Evolutionary conservation across 805 yeast species (phyloP).

Genomic region (Kluyveromyces siamensis): DNA sequence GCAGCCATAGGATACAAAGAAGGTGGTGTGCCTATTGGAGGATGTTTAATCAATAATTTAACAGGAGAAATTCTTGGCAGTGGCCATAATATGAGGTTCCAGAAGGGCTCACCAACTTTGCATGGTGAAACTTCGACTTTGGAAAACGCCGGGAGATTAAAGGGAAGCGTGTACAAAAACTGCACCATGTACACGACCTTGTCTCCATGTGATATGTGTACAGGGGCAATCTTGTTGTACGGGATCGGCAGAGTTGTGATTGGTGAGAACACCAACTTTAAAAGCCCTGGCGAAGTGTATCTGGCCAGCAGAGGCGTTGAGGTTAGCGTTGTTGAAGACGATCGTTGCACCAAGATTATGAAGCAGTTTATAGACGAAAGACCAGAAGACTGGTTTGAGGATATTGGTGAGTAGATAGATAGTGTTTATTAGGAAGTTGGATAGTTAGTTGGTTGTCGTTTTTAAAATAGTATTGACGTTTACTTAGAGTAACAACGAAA

Average conservation of each 20-base stretch:
- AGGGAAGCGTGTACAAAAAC: conserved; percentile 66
- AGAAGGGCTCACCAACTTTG: conserved; percentile 70
- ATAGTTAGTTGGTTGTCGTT: background rate
- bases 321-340: conserved; percentile 50
- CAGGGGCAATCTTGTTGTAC: conserved; percentile 85
- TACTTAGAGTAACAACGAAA: no score
- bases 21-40: conserved; percentile 85
- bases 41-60: conserved; percentile 31
- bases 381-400: conserved; percentile 77
- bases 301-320: conserved; percentile 61
- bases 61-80: conserved; percentile 78
- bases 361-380: conserved; percentile 64
- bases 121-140: conserved; percentile 91
- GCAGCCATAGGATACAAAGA: conserved; percentile 59
- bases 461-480: background rate
- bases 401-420: conserved; percentile 44
- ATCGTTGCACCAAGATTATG: conserved; percentile 65
- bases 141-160: conserved; percentile 84
- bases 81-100: conserved; percentile 89
- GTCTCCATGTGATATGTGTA: conserved; percentile 92
- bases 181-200: conserved; percentile 89
- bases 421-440: background rate
- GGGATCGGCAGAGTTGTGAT: conserved; percentile 80
- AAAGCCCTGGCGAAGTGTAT: conserved; percentile 71
- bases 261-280: conserved; percentile 79